These are phyloP conservation scores for Ettlia oleoabundans DNA, from an alignment of 139 green algal genomes.

Conservation along the genomic window DNA sequence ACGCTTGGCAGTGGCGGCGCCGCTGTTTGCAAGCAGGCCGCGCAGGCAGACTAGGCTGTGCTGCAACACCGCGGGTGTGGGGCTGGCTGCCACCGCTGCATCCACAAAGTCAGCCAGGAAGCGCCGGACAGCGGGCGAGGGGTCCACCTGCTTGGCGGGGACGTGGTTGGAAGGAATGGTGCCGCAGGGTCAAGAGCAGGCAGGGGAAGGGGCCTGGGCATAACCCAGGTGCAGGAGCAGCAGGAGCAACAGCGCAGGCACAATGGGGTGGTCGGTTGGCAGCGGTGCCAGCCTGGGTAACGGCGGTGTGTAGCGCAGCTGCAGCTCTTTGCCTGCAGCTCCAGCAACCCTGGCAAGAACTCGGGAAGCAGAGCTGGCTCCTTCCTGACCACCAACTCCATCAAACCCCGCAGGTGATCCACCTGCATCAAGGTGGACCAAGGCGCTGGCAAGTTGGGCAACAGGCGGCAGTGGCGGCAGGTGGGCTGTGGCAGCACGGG, in stretches of 20 bases:
- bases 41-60: background rate
- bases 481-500: background rate
- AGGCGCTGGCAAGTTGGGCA: background rate
- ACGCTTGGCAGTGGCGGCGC: slow-evolving; percentile 10
- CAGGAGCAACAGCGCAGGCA: background rate
- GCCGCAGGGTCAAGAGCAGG: no score
- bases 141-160: slow-evolving; percentile 49
- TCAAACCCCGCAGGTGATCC: slow-evolving; percentile 49
- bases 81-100: slow-evolving; percentile 27
- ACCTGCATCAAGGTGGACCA: slow-evolving; percentile 30
- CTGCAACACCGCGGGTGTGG: slow-evolving; percentile 20
- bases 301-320: no score
- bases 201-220: no score
- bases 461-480: background rate
- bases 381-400: slow-evolving; percentile 56
- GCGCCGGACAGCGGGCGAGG: slow-evolving; percentile 39
- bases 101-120: slow-evolving; percentile 43
- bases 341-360: slow-evolving; percentile 52
- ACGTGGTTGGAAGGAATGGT: no score
- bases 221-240: no score
- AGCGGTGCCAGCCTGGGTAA: no score
- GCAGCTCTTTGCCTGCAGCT: slow-evolving; percentile 49
- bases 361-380: slow-evolving; percentile 47
- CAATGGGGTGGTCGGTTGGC: no score
- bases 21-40: slow-evolving; percentile 34